These are phyloP conservation scores for Elongisporangium undulatum DNA, from an alignment of 352 stramenopile species.

Conservation along the genomic window DNA sequence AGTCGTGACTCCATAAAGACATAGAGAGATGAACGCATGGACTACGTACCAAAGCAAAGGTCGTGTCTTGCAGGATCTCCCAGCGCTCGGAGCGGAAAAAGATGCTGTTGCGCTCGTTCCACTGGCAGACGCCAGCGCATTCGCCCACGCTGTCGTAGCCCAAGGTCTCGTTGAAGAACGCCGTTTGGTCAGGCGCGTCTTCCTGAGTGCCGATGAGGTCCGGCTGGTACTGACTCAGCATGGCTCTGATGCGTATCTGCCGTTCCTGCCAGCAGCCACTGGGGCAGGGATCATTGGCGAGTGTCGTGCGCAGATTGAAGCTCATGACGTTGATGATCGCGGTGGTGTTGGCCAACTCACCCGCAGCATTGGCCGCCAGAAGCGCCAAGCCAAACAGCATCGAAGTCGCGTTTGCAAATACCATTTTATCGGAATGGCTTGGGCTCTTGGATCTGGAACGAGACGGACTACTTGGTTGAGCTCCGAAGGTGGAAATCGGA, in stretches of 20 bases:
- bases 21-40: background rate
- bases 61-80: constrained; percentile 30
- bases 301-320: constrained; percentile 66
- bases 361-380: background rate
- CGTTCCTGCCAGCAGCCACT: constrained; percentile 59
- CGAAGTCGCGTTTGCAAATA: background rate
- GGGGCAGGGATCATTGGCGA: constrained; percentile 56
- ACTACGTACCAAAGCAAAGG: constrained; percentile 54
- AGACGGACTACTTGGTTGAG: background rate
- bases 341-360: background rate
- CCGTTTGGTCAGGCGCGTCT: constrained; percentile 45
- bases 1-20: background rate
- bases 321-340: constrained; percentile 51
- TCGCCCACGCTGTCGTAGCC: constrained; percentile 41
- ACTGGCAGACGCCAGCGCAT: constrained; percentile 48
- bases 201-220: constrained; percentile 72
- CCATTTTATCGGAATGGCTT: background rate
- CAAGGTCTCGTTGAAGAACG: constrained; percentile 41
- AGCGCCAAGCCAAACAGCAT: background rate
- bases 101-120: constrained; percentile 66
- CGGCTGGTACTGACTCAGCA: constrained; percentile 41
- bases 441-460: background rate
- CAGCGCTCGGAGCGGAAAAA: constrained; percentile 49
- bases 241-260: constrained; percentile 28
- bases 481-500: background rate